These are phyloP conservation scores for Boletus subparvulus DNA, from an alignment of 768 basidiomycete genomes.

Conservation along the genomic window DNA sequence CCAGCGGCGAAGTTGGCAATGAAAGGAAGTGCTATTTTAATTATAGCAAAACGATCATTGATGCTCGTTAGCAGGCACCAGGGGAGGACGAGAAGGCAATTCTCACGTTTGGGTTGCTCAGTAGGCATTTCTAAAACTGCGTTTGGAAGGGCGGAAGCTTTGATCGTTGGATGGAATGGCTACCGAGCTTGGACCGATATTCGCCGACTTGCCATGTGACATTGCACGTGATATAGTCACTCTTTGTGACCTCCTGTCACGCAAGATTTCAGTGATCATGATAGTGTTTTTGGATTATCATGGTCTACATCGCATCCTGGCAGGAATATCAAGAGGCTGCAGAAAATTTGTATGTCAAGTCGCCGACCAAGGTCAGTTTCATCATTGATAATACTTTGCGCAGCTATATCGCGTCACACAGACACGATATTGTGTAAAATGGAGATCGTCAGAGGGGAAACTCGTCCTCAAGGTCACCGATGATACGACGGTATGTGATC, in stretches of 20 bases:
- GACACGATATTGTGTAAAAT: conserved; percentile 92
- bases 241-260: conserved; percentile 20
- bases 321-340: conserved; percentile 90
- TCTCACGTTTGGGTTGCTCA: conserved; percentile 35
- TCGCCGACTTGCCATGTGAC: neutral
- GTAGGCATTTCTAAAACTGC: conserved; percentile 22
- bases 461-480: conserved; percentile 94
- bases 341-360: conserved; percentile 76
- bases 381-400: neutral
- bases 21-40: conserved; percentile 70
- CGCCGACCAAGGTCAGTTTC: conserved; percentile 67
- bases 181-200: neutral
- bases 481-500: conserved; percentile 69
- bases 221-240: conserved; percentile 14
- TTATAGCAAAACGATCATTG: conserved; percentile 9
- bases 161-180: neutral
- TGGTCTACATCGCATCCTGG: conserved; percentile 91
- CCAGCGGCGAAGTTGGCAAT: conserved; percentile 90
- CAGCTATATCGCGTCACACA: conserved; percentile 32
- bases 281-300: conserved; percentile 18
- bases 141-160: neutral
- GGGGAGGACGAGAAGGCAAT: neutral
- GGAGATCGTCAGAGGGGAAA: conserved; percentile 80
- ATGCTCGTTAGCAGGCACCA: neutral
- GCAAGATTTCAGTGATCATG: neutral